Evolutionary conservation across 164 flowering plant species (phyloP), one percentile per base, ranked within the genome.

Genomic region (Tetrastigma voinierianum): DNA sequence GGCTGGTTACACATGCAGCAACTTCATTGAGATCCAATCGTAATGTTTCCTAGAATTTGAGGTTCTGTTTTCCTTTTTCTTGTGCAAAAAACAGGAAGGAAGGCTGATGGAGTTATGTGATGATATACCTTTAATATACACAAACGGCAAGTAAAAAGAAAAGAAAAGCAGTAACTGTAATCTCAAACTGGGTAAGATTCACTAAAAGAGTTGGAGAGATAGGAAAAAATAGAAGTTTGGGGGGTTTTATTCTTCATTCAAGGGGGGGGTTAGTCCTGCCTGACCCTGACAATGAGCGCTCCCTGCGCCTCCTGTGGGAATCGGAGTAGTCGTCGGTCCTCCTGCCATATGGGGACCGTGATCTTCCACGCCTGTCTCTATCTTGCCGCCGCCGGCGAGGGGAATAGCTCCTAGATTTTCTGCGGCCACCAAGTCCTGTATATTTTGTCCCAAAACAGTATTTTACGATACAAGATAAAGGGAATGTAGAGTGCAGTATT

Each of bases 361-460:
- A 81, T 75, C 84, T 72, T 64, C 72, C 76, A 16, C 79, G 70
- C 45, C 82, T 74, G 23, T 68, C 79, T 64, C 81, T 81, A 14
- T 70, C 80, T 51, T 71, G 69, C 51, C 68, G 69, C 51, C 68
- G 52, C 25, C 83, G 57, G 15, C 72, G 77, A 45, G 89, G 85
- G 12, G 89, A 87, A 62, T 69, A 77, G 71, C 83, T 82, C 11
- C 80, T 80, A 24, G 87, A 82, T 46, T 80, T 66, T 65, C 81
- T 74, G 2, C 72, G 78, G 45, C 70, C 80, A 47, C 70, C 80
- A 64, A 47, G 72, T 52, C 82, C 91, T 83, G 82, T 74, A 76
- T 62, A 65, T 44, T 55, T 46, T 21, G 15, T 53, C 25, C 11
- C 66, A 21, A 49, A 9, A n/a, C n/a, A n/a, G n/a, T n/a, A 21